Conservation (phyloP, 2,329 filamentous ascomycete species). For the Didymella sp. region DNA sequence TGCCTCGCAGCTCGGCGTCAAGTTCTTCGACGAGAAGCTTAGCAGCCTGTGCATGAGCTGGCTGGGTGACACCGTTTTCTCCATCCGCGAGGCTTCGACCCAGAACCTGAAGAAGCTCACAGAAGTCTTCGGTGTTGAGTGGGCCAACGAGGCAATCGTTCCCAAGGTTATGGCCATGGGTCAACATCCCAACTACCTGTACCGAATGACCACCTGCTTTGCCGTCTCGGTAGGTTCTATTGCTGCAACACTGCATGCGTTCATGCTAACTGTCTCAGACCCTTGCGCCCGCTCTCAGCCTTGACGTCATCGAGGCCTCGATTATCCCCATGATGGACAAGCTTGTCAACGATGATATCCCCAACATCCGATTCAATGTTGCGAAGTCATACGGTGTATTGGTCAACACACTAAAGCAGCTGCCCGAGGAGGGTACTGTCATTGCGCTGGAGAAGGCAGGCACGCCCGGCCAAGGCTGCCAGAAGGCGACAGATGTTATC, state of each 20-base stretch:
- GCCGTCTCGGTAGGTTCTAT: constrained; percentile 82
- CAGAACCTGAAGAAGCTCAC: constrained; percentile 98
- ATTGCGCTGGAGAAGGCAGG: constrained; percentile 83
- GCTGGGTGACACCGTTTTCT: constrained; percentile 98
- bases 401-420: constrained; percentile 87
- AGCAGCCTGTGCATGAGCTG: constrained; percentile 97
- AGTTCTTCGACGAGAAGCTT: constrained; percentile 98
- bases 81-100: constrained; percentile 95
- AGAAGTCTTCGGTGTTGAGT: constrained; percentile 97
- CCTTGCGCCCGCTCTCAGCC: constrained; percentile 87
- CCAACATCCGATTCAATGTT: constrained; percentile 99
- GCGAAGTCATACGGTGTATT: constrained; percentile 95
- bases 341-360: constrained; percentile 91
- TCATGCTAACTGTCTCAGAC: constrained; percentile 66
- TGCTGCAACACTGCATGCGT: background rate
- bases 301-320: constrained; percentile 90
- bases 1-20: constrained; percentile 91
- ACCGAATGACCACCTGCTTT: constrained; percentile 99
- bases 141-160: constrained; percentile 96
- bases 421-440: constrained; percentile 88
- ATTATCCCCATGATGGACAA: constrained; percentile 97
- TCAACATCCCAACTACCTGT: constrained; percentile 96
- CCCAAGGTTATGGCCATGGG: constrained; percentile 99
- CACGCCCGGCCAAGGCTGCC: constrained; percentile 64
- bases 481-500: constrained; percentile 79